A percentile compares a stretch with the other conserved stretches of the same genome.
These are phyloP conservation scores for Vitis hybrid DNA, from an alignment of 177 flowering plant species.

Conservation along the genomic window DNA sequence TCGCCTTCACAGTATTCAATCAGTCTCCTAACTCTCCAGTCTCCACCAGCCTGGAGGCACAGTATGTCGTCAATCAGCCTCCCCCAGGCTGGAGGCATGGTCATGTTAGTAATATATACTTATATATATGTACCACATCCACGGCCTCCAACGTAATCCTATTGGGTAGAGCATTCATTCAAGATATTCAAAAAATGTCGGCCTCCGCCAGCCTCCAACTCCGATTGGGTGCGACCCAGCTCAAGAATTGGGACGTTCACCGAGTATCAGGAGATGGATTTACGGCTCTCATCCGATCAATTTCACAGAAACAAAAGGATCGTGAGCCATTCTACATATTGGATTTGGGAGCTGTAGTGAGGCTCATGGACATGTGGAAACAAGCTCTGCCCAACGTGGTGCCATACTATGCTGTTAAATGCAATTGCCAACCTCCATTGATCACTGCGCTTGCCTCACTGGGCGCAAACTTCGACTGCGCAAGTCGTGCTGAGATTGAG, in stretches of 20 bases:
- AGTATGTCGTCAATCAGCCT: too few species aligned
- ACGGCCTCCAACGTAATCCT: too few species aligned
- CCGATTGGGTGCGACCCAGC: background rate
- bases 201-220: background rate
- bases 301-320: background rate
- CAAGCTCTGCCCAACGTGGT: slow-evolving; percentile 1
- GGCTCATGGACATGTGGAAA: slow-evolving; percentile 6
- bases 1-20: too few species aligned
- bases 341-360: slow-evolving; percentile 10
- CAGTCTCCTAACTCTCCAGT: too few species aligned
- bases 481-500: slow-evolving; percentile 12
- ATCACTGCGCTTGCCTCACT: slow-evolving; percentile 11
- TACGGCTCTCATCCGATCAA: background rate
- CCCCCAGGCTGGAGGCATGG: too few species aligned
- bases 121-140: too few species aligned
- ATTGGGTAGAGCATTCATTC: too few species aligned
- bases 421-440: slow-evolving; percentile 10
- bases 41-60: too few species aligned
- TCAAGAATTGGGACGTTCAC: background rate
- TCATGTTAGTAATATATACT: too few species aligned
- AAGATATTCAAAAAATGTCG: too few species aligned
- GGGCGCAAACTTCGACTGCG: slow-evolving; percentile 19
- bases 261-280: background rate
- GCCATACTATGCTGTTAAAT: slow-evolving; percentile 16
- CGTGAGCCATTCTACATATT: slow-evolving; percentile 8